phyloP scores from a whole-genome alignment of 176 grass and related monocot genomes.

The Triticum turgidum region DNA sequence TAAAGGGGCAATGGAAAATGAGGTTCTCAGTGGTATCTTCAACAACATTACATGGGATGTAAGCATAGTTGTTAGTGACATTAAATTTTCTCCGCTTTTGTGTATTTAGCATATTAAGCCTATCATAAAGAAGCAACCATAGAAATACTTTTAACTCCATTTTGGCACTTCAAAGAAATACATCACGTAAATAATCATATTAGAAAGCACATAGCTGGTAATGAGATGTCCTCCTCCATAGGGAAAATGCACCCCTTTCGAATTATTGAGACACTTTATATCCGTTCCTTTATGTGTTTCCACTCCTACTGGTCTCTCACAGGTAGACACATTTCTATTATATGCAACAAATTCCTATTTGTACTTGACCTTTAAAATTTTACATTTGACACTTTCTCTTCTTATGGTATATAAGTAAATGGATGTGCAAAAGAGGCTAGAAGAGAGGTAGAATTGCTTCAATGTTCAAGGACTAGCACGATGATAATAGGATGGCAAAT shows the following conservation, averaged over 20 bases:
- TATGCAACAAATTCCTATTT: no score
- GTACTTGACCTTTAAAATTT: no score
- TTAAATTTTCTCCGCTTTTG: neutral
- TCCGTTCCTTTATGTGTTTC: neutral
- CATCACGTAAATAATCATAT: neutral
- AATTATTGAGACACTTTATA: neutral
- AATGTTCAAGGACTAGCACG: no score
- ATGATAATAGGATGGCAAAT: no score
- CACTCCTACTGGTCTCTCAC: neutral
- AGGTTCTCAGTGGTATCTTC: neutral
- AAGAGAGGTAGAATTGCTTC: no score
- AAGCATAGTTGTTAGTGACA: neutral
- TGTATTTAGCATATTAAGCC: neutral
- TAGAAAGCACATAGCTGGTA: neutral
- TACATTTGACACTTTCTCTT: no score
- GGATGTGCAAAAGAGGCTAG: no score
- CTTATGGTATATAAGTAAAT: no score
- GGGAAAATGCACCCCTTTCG: neutral
- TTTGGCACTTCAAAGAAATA: neutral
- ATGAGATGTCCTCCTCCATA: neutral
- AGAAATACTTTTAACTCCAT: neutral
- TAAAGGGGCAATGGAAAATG: neutral
- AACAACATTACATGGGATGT: neutral
- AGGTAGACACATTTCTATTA: no score
- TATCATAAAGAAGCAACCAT: neutral